Base-by-base conservation (phyloP, 2,329 filamentous ascomycete species). In the Thielaviopsis populi region DNA sequence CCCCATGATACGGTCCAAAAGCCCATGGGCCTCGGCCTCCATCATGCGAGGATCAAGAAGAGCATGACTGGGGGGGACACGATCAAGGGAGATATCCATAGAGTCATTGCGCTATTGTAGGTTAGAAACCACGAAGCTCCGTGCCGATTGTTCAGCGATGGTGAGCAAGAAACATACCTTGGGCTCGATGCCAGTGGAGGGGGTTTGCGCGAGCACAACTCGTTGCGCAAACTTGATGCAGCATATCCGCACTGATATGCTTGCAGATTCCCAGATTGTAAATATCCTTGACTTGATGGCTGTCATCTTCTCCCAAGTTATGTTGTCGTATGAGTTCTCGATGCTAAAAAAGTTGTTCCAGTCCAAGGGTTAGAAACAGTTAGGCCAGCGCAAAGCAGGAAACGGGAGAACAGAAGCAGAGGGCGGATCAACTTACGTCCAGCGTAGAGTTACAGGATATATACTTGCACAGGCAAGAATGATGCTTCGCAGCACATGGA, bases 141-240 rank as follows among this genome's bases (percentile, higher is more conserved):
- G 19, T n/a, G 33, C n/a, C 24, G 22, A 3, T 13, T 42, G 8
- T 40, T 8, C 15, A 24, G 33, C 11, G 33, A n/a, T 15, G 17
- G 30, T 30, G 19, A 30, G 37, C 33, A 19, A 27, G 60, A 48
- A 22, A 77, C 83, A 73, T 82, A 96, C 89, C 77, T 89, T 85
- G 69, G 88, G 87, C 72, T 97, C 92, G 64, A 84, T 79, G 69
- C 89, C 88, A 65, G 86, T 77, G 58, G 89, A 89, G n/a, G 86
- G 85, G 11, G 90, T 96, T 74, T 99, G 92, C 19, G 91, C 89
- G 68, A 96, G 82, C 54, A 99, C 88, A 54, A 97, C 89, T 68
- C 89, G 85, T 76, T 99, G 92, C 43, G 90, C 87, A 74, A 99
- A 99, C 75, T 99, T 99, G 80, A 97, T 87, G 77, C 94, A 97